Evolutionary conservation across 495 filamentous ascomycete species (phyloP).

Genomic region (Penicillium ochrochloron): DNA sequence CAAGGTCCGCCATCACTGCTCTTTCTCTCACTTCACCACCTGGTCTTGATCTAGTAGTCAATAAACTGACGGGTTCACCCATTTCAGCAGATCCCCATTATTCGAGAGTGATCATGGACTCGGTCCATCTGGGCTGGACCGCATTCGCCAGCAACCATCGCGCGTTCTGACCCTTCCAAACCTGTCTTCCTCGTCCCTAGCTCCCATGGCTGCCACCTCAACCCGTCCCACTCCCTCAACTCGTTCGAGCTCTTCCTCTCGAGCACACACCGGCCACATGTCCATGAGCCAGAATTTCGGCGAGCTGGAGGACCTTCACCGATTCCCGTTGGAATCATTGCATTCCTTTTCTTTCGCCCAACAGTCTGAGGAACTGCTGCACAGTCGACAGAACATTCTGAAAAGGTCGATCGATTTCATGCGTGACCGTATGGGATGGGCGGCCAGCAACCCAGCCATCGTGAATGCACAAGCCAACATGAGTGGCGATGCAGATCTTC

Average conservation of each 20-base stretch:
- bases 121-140: conserved; percentile 77
- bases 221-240: conserved; percentile 67
- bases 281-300: conserved; percentile 67
- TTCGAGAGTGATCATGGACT: conserved; percentile 66
- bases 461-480: conserved; percentile 81
- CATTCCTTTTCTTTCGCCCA: conserved; percentile 99
- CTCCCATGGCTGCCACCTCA: conserved; percentile 39
- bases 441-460: conserved; percentile 63
- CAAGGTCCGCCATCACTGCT: conserved; percentile 39
- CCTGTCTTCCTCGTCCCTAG: conserved; percentile 65
- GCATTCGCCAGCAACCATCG: conserved; percentile 82
- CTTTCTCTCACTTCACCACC: conserved; percentile 41
- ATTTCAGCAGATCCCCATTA: conserved; percentile 63
- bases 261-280: conserved; percentile 58
- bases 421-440: conserved; percentile 91
- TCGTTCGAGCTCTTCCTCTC: conserved; percentile 54
- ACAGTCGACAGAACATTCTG: conserved; percentile 89
- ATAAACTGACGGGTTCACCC: conserved; percentile 37
- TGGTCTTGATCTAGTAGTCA: not conserved
- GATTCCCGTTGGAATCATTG: conserved; percentile 93
- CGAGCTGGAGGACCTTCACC: conserved; percentile 84
- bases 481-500: conserved; percentile 82
- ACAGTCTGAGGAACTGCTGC: conserved; percentile 88
- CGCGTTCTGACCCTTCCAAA: conserved; percentile 69
- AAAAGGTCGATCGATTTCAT: conserved; percentile 97